Conservation (phyloP, 768 basidiomycete species). For the Rhodotorula graminis region DNA sequence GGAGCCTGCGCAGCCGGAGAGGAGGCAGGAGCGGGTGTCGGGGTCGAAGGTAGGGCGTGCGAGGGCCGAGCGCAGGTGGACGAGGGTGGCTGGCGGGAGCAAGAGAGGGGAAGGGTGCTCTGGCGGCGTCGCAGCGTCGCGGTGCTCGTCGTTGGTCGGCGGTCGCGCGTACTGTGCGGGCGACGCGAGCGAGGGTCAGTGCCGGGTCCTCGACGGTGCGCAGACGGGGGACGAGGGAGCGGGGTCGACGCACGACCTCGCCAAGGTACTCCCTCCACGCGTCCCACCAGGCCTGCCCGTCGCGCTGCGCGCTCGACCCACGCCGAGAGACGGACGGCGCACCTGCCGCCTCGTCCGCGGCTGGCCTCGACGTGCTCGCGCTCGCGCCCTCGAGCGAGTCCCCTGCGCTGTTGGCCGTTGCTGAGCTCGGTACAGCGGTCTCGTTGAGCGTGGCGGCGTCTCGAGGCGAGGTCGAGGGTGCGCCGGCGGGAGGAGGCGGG, state of each 20-base stretch:
- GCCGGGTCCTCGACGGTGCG: neutral
- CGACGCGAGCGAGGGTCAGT: neutral
- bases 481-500: neutral
- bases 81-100: neutral
- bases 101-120: neutral
- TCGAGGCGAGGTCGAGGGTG: neutral
- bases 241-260: neutral
- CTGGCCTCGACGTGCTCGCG: neutral
- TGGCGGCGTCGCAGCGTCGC: neutral
- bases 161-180: neutral
- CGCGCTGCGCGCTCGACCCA: no score
- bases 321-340: no score
- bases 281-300: neutral
- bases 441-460: no score
- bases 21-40: conserved; percentile 1
- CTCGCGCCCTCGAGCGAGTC: neutral
- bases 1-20: neutral
- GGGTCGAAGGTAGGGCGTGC: neutral
- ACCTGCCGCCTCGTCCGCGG: no score
- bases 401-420: neutral
- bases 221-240: neutral
- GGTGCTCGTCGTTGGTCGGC: no score
- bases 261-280: neutral
- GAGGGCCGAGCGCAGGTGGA: neutral
- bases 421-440: neutral